A percentile compares a stretch with the other conserved stretches of the same genome.
Evolutionary conservation across 768 basidiomycete genomes (phyloP).

Genomic region (Agaricus subrufescens): DNA sequence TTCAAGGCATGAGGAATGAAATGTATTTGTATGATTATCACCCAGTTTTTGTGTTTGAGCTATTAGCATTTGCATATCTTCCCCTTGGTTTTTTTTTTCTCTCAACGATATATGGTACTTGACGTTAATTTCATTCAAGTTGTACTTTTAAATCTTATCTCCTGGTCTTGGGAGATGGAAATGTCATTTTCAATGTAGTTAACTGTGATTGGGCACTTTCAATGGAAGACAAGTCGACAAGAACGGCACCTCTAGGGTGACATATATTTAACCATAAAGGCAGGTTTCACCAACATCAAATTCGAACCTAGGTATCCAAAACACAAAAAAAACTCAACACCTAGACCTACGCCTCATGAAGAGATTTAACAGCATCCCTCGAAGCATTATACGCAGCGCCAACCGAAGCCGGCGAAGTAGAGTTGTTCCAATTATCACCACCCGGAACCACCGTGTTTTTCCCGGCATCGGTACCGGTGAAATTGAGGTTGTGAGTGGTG

Average conservation of each 20-base stretch:
- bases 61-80: neutral
- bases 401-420: conserved; percentile 23
- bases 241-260: no score
- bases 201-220: no score
- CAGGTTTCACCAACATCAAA: neutral
- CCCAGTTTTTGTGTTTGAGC: neutral
- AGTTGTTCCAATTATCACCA: conserved; percentile 36
- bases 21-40: conserved; percentile 1
- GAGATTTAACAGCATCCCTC: conserved; percentile 17
- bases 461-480: conserved; percentile 35
- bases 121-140: no score
- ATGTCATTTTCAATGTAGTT: no score
- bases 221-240: neutral
- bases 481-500: conserved; percentile 33
- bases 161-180: no score
- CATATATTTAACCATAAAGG: no score
- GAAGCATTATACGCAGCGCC: conserved; percentile 28
- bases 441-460: conserved; percentile 28
- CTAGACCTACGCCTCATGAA: neutral
- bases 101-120: no score
- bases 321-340: neutral
- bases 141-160: no score
- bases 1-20: conserved; percentile 9
- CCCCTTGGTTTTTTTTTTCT: neutral
- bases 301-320: neutral